Evolutionary conservation across 2,329 filamentous ascomycete species (phyloP), one percentile per base, ranked within the genome.

Genomic region (Botrytis tulipae): DNA sequence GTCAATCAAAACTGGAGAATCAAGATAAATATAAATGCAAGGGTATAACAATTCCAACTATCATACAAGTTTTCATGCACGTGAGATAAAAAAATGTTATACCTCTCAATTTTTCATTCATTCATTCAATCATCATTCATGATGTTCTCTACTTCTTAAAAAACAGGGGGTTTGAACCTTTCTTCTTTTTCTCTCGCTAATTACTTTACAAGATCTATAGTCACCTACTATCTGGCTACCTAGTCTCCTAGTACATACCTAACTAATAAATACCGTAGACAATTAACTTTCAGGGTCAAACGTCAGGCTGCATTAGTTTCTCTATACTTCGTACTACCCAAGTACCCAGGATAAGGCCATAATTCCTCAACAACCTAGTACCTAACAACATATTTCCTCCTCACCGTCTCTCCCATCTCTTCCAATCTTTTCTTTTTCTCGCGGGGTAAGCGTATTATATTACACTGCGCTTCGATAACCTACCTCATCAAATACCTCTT

Each of bases 251-350:
- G 20, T 25, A 48, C 8, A 9, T 48, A 10, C 20, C 22, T 48
- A 48, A 22, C 32, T 4, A 35, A 35, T 35, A 35, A 35, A 9
- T 48, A 9, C n/a, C n/a, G n/a, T n/a, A n/a, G 8, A 4, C 25
- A 54, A 40, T 51, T 51, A 51, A 35, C 14, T 51, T 37, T 18
- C 40, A 9, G 32, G 32, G 44, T 40, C n/a, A 35, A 22, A 67
- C 63, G 44, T 67, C 63, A 51, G 63, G 14, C 32, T 67, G 32
- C 63, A 67, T 67, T 51, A 67, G 63, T 29, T 42, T 5, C 40
- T 18, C 29, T 16, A 3, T 25, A 25, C 9, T 2, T 10, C 20
- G 20, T 48, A 48, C 2, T 35, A 35, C 35, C 35, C 5, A 35
- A 35, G 44, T 22, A 10, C 20, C 44, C 10, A 48, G 44, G 44